Base-by-base conservation (phyloP, 805 yeast species). In the Komagataella populi region DNA sequence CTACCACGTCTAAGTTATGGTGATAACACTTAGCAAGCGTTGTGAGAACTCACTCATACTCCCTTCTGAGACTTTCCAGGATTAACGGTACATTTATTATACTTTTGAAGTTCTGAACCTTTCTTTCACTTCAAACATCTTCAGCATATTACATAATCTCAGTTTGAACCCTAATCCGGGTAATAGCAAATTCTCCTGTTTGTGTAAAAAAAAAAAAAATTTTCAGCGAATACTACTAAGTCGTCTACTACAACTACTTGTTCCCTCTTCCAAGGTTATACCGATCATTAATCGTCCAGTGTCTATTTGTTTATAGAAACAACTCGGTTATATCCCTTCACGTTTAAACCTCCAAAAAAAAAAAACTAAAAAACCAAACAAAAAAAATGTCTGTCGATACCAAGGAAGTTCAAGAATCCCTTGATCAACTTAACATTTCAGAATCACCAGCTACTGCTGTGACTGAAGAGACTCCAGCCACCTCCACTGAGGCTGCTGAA, bases 401-500 rank as follows among this genome's bases (percentile, higher is more conserved):
- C 17, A 56, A 63, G 49, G 58, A 63, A 50, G 61, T 62, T 24
- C 62, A 63, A 50, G 54, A 59, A 10, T 53, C 57, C 6, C 44
- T 63, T 23, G 53, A 52, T 20, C 65, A 65, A 55, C 56, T 65
- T 55, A 57, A 53, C 22, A 43, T 52, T 18, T 54, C 52, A 30
- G 49, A 51, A 4, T 30, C 39, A 30, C 53, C 55, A 16, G 54
- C 52, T 24, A 53, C 52, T 20, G 60, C 68, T 30, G 68, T 64
- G 45, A 52, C 55, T 46, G 64, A 53, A 44, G 61, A 58, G 48
- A 52, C 66, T 47, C 60, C 62, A 46, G 57, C 68, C 49, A 59
- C 69, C 49, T 57, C 70, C 51, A 60, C 66, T 51, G 58, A 56
- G 60, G 63, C 65, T 20, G 57, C 68, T 20, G 69, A 63, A 53